phyloP scores from a whole-genome alignment of 106 monocot genomes.

The Iris macrosiphon region DNA sequence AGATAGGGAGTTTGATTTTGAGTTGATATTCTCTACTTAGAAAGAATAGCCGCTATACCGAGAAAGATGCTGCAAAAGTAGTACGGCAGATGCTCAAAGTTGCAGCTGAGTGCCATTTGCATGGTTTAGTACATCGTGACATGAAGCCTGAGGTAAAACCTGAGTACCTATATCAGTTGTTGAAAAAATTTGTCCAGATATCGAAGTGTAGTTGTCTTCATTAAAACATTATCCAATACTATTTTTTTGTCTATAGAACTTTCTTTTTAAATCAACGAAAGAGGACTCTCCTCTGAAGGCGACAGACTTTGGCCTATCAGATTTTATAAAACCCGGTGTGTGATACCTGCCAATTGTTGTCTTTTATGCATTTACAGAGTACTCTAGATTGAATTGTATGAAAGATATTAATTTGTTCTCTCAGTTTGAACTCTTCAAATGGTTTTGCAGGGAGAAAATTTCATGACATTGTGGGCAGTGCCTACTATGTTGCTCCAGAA shows the following conservation, averaged over 20 bases:
- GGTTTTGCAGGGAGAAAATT: slow-evolving; percentile 67
- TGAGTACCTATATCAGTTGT: not conserved
- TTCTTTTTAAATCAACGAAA: slow-evolving; percentile 81
- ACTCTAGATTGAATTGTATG: not conserved
- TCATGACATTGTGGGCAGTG: slow-evolving; percentile 90
- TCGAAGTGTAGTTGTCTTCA: not conserved
- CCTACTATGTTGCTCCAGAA: slow-evolving; percentile 95
- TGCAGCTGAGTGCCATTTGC: slow-evolving; percentile 91
- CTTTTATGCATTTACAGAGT: too few relatives aligned
- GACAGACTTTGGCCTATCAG: slow-evolving; percentile 95
- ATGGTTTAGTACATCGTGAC: slow-evolving; percentile 92
- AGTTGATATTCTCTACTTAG: slow-evolving; percentile 23
- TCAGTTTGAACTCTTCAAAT: not conserved
- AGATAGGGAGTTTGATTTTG: slow-evolving; percentile 1
- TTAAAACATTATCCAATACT: not conserved
- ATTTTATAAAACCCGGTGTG: slow-evolving; percentile 83
- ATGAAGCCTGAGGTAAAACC: slow-evolving; percentile 93
- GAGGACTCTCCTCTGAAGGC: slow-evolving; percentile 84
- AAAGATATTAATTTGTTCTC: not conserved
- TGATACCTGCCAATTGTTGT: not conserved
- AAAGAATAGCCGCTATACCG: slow-evolving; percentile 89
- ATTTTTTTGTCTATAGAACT: slow-evolving; percentile 56
- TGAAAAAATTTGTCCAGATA: not conserved
- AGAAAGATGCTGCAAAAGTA: slow-evolving; percentile 91
- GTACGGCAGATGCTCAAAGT: slow-evolving; percentile 96